Evolutionary conservation across 768 basidiomycete genomes (phyloP), one percentile per base, ranked within the genome.

Genomic region (Tricholoma bakamatsutake): DNA sequence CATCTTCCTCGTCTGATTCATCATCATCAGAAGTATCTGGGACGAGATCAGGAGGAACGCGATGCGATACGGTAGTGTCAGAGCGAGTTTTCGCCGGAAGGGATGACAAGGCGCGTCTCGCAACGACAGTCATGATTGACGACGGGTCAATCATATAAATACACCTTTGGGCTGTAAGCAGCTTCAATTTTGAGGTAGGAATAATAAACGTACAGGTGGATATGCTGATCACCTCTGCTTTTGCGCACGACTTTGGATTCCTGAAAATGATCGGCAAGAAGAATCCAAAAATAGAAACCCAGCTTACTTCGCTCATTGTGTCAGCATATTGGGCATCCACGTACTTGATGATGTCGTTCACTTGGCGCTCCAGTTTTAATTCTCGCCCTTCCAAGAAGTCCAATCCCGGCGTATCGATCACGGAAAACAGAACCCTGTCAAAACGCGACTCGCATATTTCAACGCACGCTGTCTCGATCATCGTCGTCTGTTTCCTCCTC

Each of bases 221-320:
- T 85, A 62, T 93, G 92, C 62, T 90, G 88, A 71, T 94, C 91
- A 49, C 89, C 90, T 73, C 87, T 91, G 72, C 82, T 90, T 67
- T 90, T 82, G 60, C 91, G 82, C 51, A 93, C 75, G 40, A 94
- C 90, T 76, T 93, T 94, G 54, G 88, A 88, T 76, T 93, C 90
- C 90, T 92, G 21, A 60, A 39, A 54, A 42, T 47, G 50, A 35
- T 52, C 46, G 18, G n/a, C 8, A 39, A 50, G n/a, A 10, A 12
- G 48, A 35, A 12, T 40, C 11, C 33, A 34, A 39, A 57, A 51
- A 42, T 39, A 33, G 17, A 35, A 54, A 50, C 15, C 39, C 45
- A 33, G 68, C 79, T 59, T 57, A 89, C 91, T 76, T 93, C 91
- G 65, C 78, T 88, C 84, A 94, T 85, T 0, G 91, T 92, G 62